Evolutionary conservation across 2,329 filamentous ascomycete genomes (phyloP).

Genomic region (Ophiostoma perfectum): DNA sequence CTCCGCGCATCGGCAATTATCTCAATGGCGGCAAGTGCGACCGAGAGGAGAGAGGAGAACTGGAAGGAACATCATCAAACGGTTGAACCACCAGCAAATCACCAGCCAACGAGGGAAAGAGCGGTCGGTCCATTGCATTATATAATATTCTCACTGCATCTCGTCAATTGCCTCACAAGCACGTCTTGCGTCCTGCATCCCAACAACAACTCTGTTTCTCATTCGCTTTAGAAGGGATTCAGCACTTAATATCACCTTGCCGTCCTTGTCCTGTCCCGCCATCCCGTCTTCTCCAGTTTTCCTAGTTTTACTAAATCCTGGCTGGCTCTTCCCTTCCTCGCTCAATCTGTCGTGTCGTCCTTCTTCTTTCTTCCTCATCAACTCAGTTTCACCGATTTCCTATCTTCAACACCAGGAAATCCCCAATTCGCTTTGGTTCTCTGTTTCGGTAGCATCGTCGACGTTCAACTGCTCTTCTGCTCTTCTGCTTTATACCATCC

Average conservation of each 20-base stretch:
- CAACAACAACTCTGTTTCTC: background rate
- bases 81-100: background rate
- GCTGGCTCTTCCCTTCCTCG: background rate
- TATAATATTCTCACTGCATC: background rate
- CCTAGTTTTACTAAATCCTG: background rate
- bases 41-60: background rate
- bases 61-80: background rate
- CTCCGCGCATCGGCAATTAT: slow-evolving; percentile 20
- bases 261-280: background rate
- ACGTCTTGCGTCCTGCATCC: background rate
- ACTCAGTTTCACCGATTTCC: background rate
- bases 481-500: background rate
- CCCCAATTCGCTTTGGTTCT: background rate
- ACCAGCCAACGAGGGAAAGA: slow-evolving; percentile 5
- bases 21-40: slow-evolving; percentile 16
- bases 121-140: slow-evolving; percentile 17
- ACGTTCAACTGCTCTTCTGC: background rate
- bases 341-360: background rate
- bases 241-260: background rate
- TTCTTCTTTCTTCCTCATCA: background rate
- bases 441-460: background rate
- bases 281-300: background rate
- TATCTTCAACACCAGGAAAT: background rate
- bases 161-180: background rate
- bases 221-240: too few species aligned